Base-by-base conservation (phyloP, 2,329 filamentous ascomycete species). In the Phyllosticta ampelicida region DNA sequence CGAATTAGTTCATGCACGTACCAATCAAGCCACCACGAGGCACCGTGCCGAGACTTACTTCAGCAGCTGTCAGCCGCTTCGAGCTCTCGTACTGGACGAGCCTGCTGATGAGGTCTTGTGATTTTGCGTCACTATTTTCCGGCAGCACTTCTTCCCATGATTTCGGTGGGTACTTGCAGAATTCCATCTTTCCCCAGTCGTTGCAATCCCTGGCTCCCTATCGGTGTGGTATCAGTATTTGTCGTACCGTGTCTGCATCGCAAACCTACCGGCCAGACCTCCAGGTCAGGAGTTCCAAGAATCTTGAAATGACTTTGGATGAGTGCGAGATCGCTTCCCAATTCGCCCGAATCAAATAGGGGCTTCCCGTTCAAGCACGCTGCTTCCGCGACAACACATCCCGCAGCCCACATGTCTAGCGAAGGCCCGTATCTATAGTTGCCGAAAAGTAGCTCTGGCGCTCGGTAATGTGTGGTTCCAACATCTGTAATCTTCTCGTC, bases 251-350 rank as follows among this genome's bases (percentile, higher is more conserved):
- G 19, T 9, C 4, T 16, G 19, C 10, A 13, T 36, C n/a, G n/a
- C 21, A 19, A 19, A 69, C 79, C 64, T 71, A 83, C 89, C 1
- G 94, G 94, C 94, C 94, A 99, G 0, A 77, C 83, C 55, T 85
- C 77, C n/a, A 78, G 72, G 51, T 86, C 87, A 0, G 94, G 94
- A 1, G 91, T 96, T 1, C 95, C 95, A 6, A 99, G 72, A 0
- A 86, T 95, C 72, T 88, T 86, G 74, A 99, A 97, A 36, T 97
- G 92, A 67, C 90, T 96, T 56, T 91, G 80, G 59, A 99, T 92
- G 54, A 99, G 77, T 0, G 89, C 88, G 48, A 99, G 78, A 72
- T 99, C 94, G 67, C 89, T 97, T 0, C 95, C 94, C 54, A 97
- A 80, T 65, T 95, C 89, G 1, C 90, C 87, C 3, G 90, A 89